phyloP scores from a whole-genome alignment of 2,329 filamentous ascomycete genomes.

The Cladosporium sp. region DNA sequence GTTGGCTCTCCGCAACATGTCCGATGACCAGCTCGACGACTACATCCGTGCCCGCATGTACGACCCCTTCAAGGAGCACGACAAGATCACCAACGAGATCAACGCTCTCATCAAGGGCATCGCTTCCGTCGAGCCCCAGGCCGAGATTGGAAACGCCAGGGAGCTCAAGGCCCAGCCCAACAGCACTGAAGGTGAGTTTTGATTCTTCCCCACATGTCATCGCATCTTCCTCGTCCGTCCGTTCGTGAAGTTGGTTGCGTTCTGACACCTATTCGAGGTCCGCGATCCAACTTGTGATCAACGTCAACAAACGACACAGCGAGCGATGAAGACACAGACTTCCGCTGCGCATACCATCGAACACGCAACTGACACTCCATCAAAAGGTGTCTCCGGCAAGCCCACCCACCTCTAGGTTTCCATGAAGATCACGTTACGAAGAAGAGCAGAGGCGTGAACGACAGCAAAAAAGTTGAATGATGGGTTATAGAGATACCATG shows the following conservation, averaged over 20 bases:
- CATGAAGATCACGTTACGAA: neutral
- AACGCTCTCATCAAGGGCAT: slow-evolving; percentile 22
- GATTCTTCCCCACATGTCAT: neutral
- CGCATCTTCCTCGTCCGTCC: neutral
- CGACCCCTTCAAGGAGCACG: slow-evolving; percentile 51
- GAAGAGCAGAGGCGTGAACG: neutral
- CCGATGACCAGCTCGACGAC: slow-evolving; percentile 69
- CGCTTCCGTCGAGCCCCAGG: slow-evolving; percentile 1
- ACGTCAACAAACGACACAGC: neutral
- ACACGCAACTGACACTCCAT: slow-evolving; percentile 9
- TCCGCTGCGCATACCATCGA: neutral
- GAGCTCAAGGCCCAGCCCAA: slow-evolving; percentile 19
- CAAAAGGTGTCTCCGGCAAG: slow-evolving; percentile 12
- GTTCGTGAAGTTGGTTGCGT: neutral
- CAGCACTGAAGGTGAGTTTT: slow-evolving; percentile 12
- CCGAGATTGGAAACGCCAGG: slow-evolving; percentile 3
- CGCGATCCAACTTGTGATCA: slow-evolving; percentile 12
- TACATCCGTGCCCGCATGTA: slow-evolving; percentile 60
- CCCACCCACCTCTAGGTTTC: slow-evolving; percentile 12
- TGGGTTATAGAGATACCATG: slow-evolving; percentile 15
- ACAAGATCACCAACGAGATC: slow-evolving; percentile 45
- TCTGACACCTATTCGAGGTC: slow-evolving; percentile 18
- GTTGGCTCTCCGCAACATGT: slow-evolving; percentile 63
- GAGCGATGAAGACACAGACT: slow-evolving; percentile 14
- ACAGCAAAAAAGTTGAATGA: slow-evolving; percentile 4